A percentile compares a stretch with the other conserved stretches of the same genome.
phyloP scores from a whole-genome alignment of 371 early-diverging fungal genomes.

The Cladochytrium tenue region DNA sequence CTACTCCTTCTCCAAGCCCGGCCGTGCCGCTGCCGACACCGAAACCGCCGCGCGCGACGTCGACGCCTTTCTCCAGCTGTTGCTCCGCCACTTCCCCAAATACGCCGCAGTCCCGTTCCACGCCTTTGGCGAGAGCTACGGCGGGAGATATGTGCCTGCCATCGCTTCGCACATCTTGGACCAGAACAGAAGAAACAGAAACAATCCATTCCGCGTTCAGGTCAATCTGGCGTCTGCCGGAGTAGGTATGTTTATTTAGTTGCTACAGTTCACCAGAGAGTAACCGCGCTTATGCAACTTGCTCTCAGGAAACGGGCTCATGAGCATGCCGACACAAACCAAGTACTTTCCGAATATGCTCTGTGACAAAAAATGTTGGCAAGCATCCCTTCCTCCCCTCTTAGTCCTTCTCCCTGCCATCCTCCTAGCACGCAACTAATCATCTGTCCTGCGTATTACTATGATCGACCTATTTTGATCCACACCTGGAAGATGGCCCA shows the following conservation, averaged over 20 bases:
- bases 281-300: not conserved
- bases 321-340: slow-evolving; percentile 87
- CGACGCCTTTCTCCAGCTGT: slow-evolving; percentile 69
- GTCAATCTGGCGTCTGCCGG: slow-evolving; percentile 60
- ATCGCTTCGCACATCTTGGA: slow-evolving; percentile 39
- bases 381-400: not conserved
- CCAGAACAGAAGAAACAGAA: slow-evolving; percentile 19
- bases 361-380: slow-evolving; percentile 35
- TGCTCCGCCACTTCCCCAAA: slow-evolving; percentile 41
- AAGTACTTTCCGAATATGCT: slow-evolving; percentile 73
- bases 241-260: slow-evolving; percentile 50
- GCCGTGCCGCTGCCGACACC: slow-evolving; percentile 47
- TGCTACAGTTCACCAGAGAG: no score
- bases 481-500: slow-evolving; percentile 72
- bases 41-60: slow-evolving; percentile 68
- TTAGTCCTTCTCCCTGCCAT: no score
- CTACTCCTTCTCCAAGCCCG: slow-evolving; percentile 66
- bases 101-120: slow-evolving; percentile 66
- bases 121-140: slow-evolving; percentile 74
- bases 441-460: not conserved
- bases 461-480: slow-evolving; percentile 70
- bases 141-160: slow-evolving; percentile 60
- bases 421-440: not conserved
- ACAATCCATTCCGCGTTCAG: slow-evolving; percentile 23
- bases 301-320: slow-evolving; percentile 76